Conservation (phyloP, 495 filamentous ascomycete species). For the Annulohypoxylon maeteangense region DNA sequence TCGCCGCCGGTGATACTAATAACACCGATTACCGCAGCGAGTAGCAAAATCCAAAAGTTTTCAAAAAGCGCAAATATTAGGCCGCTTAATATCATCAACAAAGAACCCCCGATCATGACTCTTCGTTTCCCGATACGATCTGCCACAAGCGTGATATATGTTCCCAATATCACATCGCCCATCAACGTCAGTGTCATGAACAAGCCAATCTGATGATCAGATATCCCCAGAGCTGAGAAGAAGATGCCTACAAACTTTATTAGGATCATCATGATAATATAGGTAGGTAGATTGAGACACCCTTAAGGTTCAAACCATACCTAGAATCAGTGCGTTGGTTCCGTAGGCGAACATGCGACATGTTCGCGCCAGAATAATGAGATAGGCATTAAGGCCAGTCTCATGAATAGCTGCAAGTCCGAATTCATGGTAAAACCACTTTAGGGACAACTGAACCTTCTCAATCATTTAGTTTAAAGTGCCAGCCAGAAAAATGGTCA, state of each 20-base stretch:
- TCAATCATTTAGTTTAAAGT: slow-evolving; percentile 26
- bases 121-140: slow-evolving; percentile 76
- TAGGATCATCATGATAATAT: neutral
- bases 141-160: slow-evolving; percentile 78
- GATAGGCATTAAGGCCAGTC: slow-evolving; percentile 70
- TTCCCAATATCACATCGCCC: slow-evolving; percentile 82
- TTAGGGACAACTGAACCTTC: slow-evolving; percentile 27
- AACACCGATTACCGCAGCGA: slow-evolving; percentile 81
- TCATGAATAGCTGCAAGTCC: slow-evolving; percentile 62
- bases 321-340: slow-evolving; percentile 77
- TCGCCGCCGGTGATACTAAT: slow-evolving; percentile 86
- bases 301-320: slow-evolving; percentile 57
- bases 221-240: slow-evolving; percentile 70
- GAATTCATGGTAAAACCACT: slow-evolving; percentile 54
- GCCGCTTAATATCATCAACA: slow-evolving; percentile 75
- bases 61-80: slow-evolving; percentile 71
- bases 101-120: slow-evolving; percentile 74
- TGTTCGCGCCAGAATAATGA: slow-evolving; percentile 78
- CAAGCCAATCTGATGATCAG: slow-evolving; percentile 78
- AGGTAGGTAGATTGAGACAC: neutral
- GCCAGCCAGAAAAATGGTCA: neutral
- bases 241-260: slow-evolving; percentile 49
- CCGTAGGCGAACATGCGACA: slow-evolving; percentile 85
- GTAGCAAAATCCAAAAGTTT: slow-evolving; percentile 79
- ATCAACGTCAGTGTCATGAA: slow-evolving; percentile 90